Percentiles rank a stretch among this genome's conserved stretches.
These are phyloP conservation scores for Glebionis coronaria DNA, from an alignment of 129 eudicot species.

Conservation along the genomic window DNA sequence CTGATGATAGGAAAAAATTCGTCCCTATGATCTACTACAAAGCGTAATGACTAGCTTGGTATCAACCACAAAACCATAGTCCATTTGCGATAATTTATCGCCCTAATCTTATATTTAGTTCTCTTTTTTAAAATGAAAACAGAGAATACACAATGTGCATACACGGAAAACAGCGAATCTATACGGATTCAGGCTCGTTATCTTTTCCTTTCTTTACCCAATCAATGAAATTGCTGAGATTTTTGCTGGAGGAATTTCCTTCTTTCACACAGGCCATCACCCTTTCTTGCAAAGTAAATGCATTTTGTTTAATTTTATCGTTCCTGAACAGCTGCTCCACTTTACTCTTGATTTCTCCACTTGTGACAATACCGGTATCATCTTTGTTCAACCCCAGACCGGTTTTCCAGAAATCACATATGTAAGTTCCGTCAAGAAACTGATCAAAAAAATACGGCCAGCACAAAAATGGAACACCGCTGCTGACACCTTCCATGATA, in stretches of 20 bases:
- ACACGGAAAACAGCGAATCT: background rate
- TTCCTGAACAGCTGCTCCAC: constrained; percentile 41
- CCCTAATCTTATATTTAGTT: too few species aligned
- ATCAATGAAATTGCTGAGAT: constrained; percentile 30
- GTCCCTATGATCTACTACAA: too few species aligned
- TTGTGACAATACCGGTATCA: constrained; percentile 35
- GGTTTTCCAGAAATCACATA: constrained; percentile 49
- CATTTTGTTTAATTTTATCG: constrained; percentile 27
- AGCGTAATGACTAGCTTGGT: background rate
- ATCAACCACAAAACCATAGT: too few species aligned
- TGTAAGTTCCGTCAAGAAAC: constrained; percentile 36
- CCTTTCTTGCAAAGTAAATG: constrained; percentile 29
- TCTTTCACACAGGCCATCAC: too few species aligned
- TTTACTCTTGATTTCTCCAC: constrained; percentile 42
- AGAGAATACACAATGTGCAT: too few species aligned
- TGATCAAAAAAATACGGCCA: constrained; percentile 79
- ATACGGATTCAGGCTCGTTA: background rate
- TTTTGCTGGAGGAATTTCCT: constrained; percentile 38
- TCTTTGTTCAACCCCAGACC: constrained; percentile 45
- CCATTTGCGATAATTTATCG: too few species aligned
- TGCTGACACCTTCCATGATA: constrained; percentile 48
- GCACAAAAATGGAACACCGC: constrained; percentile 59
- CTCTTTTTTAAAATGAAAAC: too few species aligned
- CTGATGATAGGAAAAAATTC: too few species aligned
- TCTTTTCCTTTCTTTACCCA: constrained; percentile 34